Evolutionary conservation across 257 asterid species (phyloP), one percentile per base, ranked within the genome.

Genomic region (Mentha longifolia): DNA sequence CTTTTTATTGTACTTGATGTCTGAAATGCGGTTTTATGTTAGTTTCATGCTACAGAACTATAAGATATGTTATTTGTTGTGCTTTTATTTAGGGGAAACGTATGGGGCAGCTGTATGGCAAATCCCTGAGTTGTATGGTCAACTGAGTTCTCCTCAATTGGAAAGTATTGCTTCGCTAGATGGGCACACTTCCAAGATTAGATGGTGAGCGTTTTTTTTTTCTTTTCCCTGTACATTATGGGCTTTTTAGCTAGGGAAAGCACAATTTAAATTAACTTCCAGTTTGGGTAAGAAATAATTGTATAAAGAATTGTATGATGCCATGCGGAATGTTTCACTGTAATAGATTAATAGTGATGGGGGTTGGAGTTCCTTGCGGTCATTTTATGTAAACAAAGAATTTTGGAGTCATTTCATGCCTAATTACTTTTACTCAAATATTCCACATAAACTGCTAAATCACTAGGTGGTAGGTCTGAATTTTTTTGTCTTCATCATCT

Each of bases 91-190:
- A 88, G 99, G 98, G 50, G 99, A 89, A 78, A 78, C 90, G 33
- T 87, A 88, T 67, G 99, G 91, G 73, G 98, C 98, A 70, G 95
- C 96, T 19, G 86, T 95, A 54, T 95, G 98, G 98, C 99, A 88
- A 80, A 92, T 95, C 50, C 97, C 97, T 0, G 99, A 95, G 91
- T 77, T 95, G 74, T 95, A 95, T 79, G 99, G 98, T 73, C 97
- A 95, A 76, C 79, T 84, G 57, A 95, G 88, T 79, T 95, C 98
- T 69, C 98, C 99, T 56, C 96, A 95, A 61, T 72, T 95, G 83
- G 96, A 95, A 77, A 82, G 71, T 70, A 77, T 95, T 39, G 98
- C 95, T 67, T 83, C 95, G 74, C 93, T 95, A 43, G 94, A 95
- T 79, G 97, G 85, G 14, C 98, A 92, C 73, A 71, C 79, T 71